Base-by-base conservation (phyloP, 208 protist genomes). In the Tritrichomonas foetus region DNA sequence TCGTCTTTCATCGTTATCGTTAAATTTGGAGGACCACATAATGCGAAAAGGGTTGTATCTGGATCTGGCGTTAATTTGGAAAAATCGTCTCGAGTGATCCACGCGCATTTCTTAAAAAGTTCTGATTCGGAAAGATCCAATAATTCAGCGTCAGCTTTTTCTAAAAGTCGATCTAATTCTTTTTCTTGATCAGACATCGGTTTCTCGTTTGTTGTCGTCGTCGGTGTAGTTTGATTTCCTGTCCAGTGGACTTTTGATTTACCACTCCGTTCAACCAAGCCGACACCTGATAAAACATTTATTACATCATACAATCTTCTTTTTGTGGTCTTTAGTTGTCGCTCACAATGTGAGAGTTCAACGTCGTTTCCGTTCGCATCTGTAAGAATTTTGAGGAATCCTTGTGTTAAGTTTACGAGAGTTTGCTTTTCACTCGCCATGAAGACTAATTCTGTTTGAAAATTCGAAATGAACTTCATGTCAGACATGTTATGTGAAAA, bases 261-360 rank as follows among this genome's bases (percentile, higher is more conserved):
- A 33, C 78, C 78, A 50, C 78, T 53, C 27, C 78, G 5, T 89
- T 89, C 78, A 3, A 89, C 78, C 3, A 89, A n/a, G 33, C 47
- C 47, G 39, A 89, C 78, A 3, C 78, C 78, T 47, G 78, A 25
- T 39, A 89, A 36, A 57, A 89, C 78, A n/a, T 89, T 89, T 22
- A 36, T 47, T 14, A 89, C 78, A 36, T 89, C 78, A 36, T 89
- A 89, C 57, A 89, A 89, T 89, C 78, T 89, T 57, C 78, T 89
- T 39, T 89, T 89, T n/a, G 78, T 53, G 14, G 78, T 50, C 57
- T 33, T 47, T 33, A 89, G 47, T 33, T 44, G 9, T 20, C 13
- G 8, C 57, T 89, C 78, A 36, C 14, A 25, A 33, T 53, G 8
- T 47, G 47, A 25, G 1, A 89, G 47, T 53, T 89, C 78, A 39